phyloP scores from a whole-genome alignment of 2,329 filamentous ascomycete genomes.

The Cercospora nicotianae region DNA sequence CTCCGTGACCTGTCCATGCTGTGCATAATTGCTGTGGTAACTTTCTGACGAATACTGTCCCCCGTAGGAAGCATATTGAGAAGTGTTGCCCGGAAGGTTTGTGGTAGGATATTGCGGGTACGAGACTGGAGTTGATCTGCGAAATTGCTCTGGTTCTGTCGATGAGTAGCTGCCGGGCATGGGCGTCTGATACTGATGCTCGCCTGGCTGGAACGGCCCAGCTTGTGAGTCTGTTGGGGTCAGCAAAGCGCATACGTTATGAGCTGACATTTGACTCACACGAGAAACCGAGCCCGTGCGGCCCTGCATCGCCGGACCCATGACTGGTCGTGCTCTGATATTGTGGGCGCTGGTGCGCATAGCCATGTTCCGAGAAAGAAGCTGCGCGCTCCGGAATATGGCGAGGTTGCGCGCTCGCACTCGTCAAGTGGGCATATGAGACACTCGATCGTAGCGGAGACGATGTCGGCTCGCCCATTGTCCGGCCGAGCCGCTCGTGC shows the following conservation, averaged over 20 bases:
- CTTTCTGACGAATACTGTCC: constrained; percentile 25
- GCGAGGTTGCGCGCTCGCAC: constrained; percentile 23
- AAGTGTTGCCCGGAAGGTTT: constrained; percentile 28
- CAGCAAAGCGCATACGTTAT: not conserved
- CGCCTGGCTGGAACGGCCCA: constrained; percentile 22
- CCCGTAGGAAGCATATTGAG: constrained; percentile 30
- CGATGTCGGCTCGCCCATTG: constrained; percentile 45
- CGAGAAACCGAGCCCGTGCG: constrained; percentile 38
- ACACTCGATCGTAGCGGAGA: constrained; percentile 50
- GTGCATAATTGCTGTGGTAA: constrained; percentile 19
- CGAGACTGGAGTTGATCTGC: constrained; percentile 25
- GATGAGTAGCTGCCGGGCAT: constrained; percentile 10
- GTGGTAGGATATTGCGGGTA: constrained; percentile 33
- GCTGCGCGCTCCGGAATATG: constrained; percentile 26
- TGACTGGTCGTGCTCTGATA: constrained; percentile 27
- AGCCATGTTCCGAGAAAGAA: constrained; percentile 33
- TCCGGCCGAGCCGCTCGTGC: constrained; percentile 46
- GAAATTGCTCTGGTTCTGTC: constrained; percentile 21
- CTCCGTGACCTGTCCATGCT: constrained; percentile 21
- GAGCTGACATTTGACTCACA: constrained; percentile 30
- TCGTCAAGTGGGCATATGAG: constrained; percentile 42
- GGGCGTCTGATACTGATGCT: constrained; percentile 18
- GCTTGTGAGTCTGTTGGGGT: constrained; percentile 26
- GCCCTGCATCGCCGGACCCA: constrained; percentile 18
- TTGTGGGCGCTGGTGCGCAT: constrained; percentile 26